Conservation (phyloP, 768 basidiomycete species). For the Hydnomerulius pinastri region DNA sequence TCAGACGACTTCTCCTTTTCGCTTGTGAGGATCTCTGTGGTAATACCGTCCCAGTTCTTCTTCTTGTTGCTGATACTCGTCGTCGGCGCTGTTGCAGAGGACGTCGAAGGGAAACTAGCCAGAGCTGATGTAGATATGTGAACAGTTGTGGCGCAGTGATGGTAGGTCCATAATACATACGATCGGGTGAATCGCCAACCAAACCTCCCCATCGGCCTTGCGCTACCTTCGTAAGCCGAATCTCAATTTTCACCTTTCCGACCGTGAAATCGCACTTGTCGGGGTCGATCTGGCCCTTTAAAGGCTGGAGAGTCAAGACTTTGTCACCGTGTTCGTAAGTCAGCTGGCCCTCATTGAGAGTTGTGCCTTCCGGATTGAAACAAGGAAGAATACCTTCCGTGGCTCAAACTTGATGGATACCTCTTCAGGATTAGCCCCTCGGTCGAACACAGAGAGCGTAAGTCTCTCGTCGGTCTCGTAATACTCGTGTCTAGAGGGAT, state of each 20-base stretch:
- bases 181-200: conserved; percentile 74
- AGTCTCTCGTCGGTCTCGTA: conserved; percentile 83
- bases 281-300: conserved; percentile 80
- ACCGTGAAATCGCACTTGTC: conserved; percentile 63
- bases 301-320: conserved; percentile 69
- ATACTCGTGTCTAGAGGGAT: conserved; percentile 68
- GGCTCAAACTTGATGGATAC: conserved; percentile 66
- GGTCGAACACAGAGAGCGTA: conserved; percentile 77
- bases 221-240: conserved; percentile 70
- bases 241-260: conserved; percentile 86
- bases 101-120: conserved; percentile 27
- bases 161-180: conserved; percentile 42
- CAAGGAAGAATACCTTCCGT: conserved; percentile 47
- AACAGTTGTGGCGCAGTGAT: background rate
- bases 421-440: conserved; percentile 65
- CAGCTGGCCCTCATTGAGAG: conserved; percentile 12
- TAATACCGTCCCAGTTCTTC: conserved; percentile 93
- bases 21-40: conserved; percentile 58
- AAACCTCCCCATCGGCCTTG: conserved; percentile 75
- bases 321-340: conserved; percentile 70
- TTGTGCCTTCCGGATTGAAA: background rate
- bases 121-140: conserved; percentile 13
- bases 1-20: conserved; percentile 72
- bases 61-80: conserved; percentile 39
- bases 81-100: conserved; percentile 38